These are phyloP conservation scores for Gyromitra esculenta DNA, from an alignment of 2,329 filamentous ascomycete genomes.

Conservation along the genomic window DNA sequence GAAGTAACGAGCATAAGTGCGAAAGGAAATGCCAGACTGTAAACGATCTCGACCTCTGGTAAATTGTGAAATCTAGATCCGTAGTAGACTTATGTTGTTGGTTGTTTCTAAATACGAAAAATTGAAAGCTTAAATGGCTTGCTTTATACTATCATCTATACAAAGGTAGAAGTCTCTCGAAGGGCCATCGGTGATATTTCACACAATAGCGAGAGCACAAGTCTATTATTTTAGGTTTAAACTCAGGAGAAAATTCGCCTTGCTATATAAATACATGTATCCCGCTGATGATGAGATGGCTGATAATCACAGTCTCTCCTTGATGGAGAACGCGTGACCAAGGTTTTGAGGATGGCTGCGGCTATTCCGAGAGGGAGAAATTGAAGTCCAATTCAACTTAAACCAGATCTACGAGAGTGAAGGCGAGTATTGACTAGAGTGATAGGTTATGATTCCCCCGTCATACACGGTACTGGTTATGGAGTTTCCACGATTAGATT, in stretches of 20 bases:
- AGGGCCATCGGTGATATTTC: too few species aligned
- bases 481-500: background rate
- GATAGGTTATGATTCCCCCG: background rate
- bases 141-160: too few species aligned
- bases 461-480: background rate
- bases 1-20: conserved; percentile 59
- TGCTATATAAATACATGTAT: background rate
- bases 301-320: background rate
- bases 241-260: background rate
- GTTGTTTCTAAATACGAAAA: too few species aligned
- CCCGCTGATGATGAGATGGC: background rate
- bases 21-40: conserved; percentile 11
- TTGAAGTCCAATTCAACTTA: background rate
- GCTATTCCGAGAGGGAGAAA: background rate
- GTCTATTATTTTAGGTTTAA: background rate
- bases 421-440: background rate
- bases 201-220: too few species aligned
- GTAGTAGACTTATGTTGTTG: too few species aligned
- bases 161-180: too few species aligned
- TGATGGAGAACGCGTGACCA: too few species aligned
- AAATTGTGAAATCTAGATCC: too few species aligned
- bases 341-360: background rate
- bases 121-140: background rate
- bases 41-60: background rate
- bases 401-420: background rate